A percentile compares a stretch with the other conserved stretches of the same genome.
Conservation (phyloP, 768 basidiomycete species). For the Sporobolomyces pararoseus region DNA sequence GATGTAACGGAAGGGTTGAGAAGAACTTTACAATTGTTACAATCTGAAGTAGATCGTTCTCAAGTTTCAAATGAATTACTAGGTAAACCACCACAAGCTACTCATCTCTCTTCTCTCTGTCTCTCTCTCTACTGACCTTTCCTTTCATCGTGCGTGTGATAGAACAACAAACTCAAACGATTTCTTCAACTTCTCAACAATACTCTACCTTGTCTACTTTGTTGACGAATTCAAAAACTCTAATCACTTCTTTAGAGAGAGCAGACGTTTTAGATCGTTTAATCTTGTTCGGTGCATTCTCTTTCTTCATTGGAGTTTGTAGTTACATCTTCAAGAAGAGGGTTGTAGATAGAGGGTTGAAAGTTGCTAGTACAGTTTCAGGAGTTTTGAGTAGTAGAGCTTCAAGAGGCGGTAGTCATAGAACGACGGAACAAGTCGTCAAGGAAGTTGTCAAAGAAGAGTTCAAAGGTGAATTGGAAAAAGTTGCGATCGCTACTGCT, state of each 20-base stretch:
- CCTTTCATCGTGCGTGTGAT: not conserved
- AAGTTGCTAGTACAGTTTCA: conserved; percentile 53
- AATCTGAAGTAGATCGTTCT: conserved; percentile 83
- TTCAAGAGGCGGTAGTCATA: not conserved
- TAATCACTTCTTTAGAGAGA: conserved; percentile 81
- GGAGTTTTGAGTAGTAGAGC: not conserved
- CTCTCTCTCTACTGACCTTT: not conserved
- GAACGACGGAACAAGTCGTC: not conserved
- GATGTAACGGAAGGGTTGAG: conserved; percentile 83
- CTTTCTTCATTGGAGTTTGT: conserved; percentile 78
- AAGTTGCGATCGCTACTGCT: not conserved
- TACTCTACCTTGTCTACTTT: conserved; percentile 71
- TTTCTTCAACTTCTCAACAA: conserved; percentile 67
- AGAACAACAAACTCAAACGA: conserved; percentile 75
- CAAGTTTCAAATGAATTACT: conserved; percentile 81
- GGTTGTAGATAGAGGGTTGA: conserved; percentile 70
- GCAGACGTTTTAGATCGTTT: conserved; percentile 89
- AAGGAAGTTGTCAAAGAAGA: not conserved
- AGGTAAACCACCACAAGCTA: conserved; percentile 53
- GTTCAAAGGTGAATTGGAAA: not conserved
- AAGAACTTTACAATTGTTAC: conserved; percentile 79
- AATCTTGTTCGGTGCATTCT: conserved; percentile 71
- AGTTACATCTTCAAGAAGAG: conserved; percentile 85
- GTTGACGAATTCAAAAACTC: conserved; percentile 72
- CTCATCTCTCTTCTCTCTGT: not conserved